Conservation (phyloP, 805 yeast genomes). For the Candida morakotiae region DNA sequence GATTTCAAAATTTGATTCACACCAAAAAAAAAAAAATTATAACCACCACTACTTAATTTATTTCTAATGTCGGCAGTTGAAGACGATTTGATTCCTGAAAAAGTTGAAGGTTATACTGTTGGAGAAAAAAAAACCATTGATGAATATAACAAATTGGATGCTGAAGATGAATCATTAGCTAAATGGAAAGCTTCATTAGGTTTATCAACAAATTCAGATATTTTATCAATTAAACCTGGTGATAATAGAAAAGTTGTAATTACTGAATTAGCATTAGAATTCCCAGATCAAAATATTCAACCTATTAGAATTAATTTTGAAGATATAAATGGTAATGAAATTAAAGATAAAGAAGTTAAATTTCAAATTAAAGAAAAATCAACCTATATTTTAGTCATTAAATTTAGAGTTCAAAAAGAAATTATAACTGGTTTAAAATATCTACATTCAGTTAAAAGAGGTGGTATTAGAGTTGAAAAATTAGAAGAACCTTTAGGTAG, state of each 20-base stretch:
- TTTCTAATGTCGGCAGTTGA: slow-evolving; percentile 18
- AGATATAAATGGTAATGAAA: slow-evolving; percentile 50
- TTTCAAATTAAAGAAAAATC: slow-evolving; percentile 78
- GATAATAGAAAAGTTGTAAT: slow-evolving; percentile 78
- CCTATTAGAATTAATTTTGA: slow-evolving; percentile 72
- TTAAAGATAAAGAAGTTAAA: slow-evolving; percentile 56
- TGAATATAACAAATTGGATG: slow-evolving; percentile 79
- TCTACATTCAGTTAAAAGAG: slow-evolving; percentile 77
- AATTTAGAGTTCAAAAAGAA: slow-evolving; percentile 83
- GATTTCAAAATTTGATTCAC: neutral
- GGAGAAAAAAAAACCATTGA: slow-evolving; percentile 74
- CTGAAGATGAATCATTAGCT: slow-evolving; percentile 83
- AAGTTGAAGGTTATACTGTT: slow-evolving; percentile 59
- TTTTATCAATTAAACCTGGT: slow-evolving; percentile 63
- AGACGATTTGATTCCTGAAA: slow-evolving; percentile 62
- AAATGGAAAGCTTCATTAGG: slow-evolving; percentile 93
- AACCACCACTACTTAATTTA: no score
- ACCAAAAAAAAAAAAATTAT: neutral
- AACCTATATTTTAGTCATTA: slow-evolving; percentile 64
- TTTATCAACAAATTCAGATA: slow-evolving; percentile 47
- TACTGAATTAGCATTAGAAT: slow-evolving; percentile 65
- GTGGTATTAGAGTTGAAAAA: slow-evolving; percentile 84
- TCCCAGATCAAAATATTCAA: slow-evolving; percentile 50
- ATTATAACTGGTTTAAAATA: slow-evolving; percentile 88
- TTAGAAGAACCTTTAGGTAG: slow-evolving; percentile 86